Evolutionary conservation across 2,329 filamentous ascomycete genomes (phyloP), one percentile per base, ranked within the genome.

Genomic region (Neonectria punicea): DNA sequence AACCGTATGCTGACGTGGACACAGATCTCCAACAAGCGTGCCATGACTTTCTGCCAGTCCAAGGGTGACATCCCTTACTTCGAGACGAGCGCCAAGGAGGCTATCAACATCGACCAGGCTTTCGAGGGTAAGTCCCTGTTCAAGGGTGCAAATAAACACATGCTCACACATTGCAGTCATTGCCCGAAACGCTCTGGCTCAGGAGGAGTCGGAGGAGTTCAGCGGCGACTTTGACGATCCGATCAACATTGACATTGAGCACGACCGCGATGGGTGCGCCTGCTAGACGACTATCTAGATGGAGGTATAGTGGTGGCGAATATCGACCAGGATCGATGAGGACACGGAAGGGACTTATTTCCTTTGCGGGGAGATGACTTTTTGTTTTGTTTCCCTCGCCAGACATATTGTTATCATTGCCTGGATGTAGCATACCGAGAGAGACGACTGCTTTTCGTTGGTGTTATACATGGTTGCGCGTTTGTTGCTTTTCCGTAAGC

Each of bases 31-130:
- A 94, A 92, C 76, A 98, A 98, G 87, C 89, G 96, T 69, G 96
- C 96, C 65, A 94, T 95, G 89, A 94, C 95, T 14, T 99, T 98
- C 80, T 99, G 96, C 81, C 94, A 98, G 81, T 97, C 93, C 62
- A 98, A 98, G 83, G 95, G 95, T 53, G 93, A 93, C 65, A 98
- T 99, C 70, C 96, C 96, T 18, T 99, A 99, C 82, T 99, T 99
- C 77, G 96, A 99, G 88, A 99, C 96, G 18, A 98, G 94, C 81
- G 96, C 96, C 66, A 99, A 99, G 85, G 96, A 99, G 81, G 96
- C 95, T 66, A 92, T 98, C 82, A 99, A 99, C 77, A 96, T 99
- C 47, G 96, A 99, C 82, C 94, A 89, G 77, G 87, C 87, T 28
- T 89, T 89, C 73, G 90, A 93, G 80, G 88, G 89, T 90, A 78